These are phyloP conservation scores for Fraxinus angustifolia DNA, from an alignment of 305 asterid genomes.

Conservation along the genomic window DNA sequence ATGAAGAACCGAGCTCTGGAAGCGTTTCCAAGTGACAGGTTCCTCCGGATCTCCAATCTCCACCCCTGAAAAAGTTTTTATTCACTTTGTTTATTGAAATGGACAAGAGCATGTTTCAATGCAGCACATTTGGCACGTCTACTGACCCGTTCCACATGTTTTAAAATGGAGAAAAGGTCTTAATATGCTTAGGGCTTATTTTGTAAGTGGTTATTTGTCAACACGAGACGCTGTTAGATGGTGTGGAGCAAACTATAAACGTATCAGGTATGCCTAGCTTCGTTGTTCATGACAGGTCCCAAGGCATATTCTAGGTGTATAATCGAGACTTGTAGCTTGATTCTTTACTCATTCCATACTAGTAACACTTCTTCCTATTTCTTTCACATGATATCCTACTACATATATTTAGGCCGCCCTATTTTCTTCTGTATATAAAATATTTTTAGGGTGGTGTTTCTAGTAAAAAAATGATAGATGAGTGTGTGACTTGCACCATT, in stretches of 20 bases:
- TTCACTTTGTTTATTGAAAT: background rate
- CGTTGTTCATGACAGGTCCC: too few relatives aligned
- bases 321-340: too few relatives aligned
- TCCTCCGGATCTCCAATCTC: constrained; percentile 88
- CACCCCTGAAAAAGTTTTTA: constrained; percentile 53
- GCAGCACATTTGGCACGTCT: background rate
- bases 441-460: background rate
- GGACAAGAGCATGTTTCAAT: background rate
- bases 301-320: too few relatives aligned
- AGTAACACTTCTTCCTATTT: background rate
- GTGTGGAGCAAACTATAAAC: background rate
- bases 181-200: background rate
- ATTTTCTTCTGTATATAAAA: background rate
- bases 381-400: background rate
- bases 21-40: constrained; percentile 74
- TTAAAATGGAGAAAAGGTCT: background rate
- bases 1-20: constrained; percentile 68
- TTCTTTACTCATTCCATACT: too few relatives aligned
- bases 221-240: background rate
- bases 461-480: background rate
- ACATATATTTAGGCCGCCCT: background rate
- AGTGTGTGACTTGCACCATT: background rate
- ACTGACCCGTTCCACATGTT: background rate
- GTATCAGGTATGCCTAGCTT: background rate
- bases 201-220: too few relatives aligned